Conservation (phyloP, 306 rosid species). For the Carpinus fangiana region DNA sequence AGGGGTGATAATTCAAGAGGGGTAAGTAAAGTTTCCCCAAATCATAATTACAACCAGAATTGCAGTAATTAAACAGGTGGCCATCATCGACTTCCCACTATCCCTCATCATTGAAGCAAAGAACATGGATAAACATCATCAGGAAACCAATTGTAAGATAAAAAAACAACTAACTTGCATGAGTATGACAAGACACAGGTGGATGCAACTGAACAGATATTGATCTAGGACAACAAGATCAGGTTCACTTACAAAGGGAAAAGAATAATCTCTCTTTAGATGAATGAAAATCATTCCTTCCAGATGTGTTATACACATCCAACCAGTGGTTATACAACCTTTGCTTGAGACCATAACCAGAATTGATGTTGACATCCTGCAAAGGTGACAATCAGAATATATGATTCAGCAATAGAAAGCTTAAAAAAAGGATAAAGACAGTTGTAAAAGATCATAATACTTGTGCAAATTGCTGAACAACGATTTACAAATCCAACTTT, state of each 20-base stretch:
- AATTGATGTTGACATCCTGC: constrained; percentile 53
- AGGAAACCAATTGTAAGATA: constrained; percentile 4
- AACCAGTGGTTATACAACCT: constrained; percentile 76
- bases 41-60: neutral
- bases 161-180: neutral
- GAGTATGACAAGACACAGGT: constrained; percentile 15
- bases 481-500: neutral
- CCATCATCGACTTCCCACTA: neutral
- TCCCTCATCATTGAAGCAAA: constrained; percentile 7
- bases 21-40: neutral
- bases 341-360: constrained; percentile 48
- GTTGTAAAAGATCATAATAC: neutral
- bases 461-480: neutral
- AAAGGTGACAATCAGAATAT: neutral
- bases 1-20: no score
- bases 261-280: constrained; percentile 64
- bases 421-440: constrained; percentile 10
- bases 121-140: constrained; percentile 4
- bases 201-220: constrained; percentile 9
- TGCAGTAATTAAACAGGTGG: neutral
- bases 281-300: constrained; percentile 59
- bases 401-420: neutral
- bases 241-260: constrained; percentile 68
- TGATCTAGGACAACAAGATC: constrained; percentile 16
- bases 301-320: constrained; percentile 70